phyloP scores from a whole-genome alignment of 148 eudicot species.

The Euryodendron excelsum region DNA sequence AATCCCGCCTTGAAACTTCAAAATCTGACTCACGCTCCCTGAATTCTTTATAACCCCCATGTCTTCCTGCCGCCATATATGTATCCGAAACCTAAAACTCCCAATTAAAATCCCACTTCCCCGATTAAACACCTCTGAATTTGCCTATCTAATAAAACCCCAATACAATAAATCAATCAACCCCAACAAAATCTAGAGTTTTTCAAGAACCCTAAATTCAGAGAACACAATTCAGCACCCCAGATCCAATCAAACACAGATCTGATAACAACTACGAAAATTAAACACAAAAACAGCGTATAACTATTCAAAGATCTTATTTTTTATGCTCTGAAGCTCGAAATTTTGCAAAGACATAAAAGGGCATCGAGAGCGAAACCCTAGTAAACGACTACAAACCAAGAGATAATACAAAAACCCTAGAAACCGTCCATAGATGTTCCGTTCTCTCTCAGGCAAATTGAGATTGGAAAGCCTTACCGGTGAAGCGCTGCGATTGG shows the following conservation, averaged over 20 bases:
- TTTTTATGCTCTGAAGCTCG: not conserved
- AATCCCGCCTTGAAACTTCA: constrained; percentile 37
- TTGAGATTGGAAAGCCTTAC: constrained; percentile 13
- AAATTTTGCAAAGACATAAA: not conserved
- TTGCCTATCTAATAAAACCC: not conserved
- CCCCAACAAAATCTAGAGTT: not conserved
- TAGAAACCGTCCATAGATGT: not conserved
- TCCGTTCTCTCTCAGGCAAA: not conserved
- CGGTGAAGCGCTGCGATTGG: not conserved
- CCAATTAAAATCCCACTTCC: too few relatives aligned
- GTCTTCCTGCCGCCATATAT: constrained; percentile 75
- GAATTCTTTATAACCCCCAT: constrained; percentile 45
- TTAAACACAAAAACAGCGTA: not conserved
- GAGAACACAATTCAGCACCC: not conserved
- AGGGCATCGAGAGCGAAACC: constrained; percentile 5
- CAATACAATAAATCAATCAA: not conserved
- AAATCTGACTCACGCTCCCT: constrained; percentile 51
- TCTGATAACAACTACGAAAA: not conserved
- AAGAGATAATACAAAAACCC: not conserved
- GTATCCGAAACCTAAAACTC: not conserved
- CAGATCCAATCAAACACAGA: constrained; percentile 12
- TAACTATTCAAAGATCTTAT: not conserved
- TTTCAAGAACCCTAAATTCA: not conserved
- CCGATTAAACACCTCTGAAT: not conserved
- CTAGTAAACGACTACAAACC: constrained; percentile 7